These are phyloP conservation scores for Penicillium sp. DNA, from an alignment of 2,329 filamentous ascomycete genomes.

Conservation along the genomic window DNA sequence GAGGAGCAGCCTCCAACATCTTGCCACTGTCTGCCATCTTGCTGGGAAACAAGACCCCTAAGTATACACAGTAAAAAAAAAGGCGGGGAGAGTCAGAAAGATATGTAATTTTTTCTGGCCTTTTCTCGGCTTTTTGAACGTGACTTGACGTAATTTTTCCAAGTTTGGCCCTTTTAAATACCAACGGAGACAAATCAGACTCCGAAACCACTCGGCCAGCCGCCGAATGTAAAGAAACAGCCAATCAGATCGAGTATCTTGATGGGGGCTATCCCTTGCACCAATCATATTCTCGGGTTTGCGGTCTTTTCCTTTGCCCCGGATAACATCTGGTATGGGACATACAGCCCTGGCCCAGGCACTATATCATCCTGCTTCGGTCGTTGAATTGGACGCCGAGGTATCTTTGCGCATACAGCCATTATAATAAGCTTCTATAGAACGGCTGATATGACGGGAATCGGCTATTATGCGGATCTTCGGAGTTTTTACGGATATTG, in stretches of 20 bases:
- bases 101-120: constrained; percentile 7
- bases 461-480: constrained; percentile 8
- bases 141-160: constrained; percentile 20
- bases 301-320: constrained; percentile 5
- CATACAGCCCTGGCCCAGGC: constrained; percentile 6
- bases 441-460: background rate
- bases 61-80: constrained; percentile 6
- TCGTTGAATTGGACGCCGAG: constrained; percentile 11
- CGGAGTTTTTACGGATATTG: constrained; percentile 20
- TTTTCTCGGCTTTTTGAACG: constrained; percentile 5
- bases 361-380: constrained; percentile 1
- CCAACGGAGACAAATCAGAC: constrained; percentile 35
- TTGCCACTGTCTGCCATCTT: constrained; percentile 36
- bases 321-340: constrained; percentile 11
- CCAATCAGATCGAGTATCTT: background rate
- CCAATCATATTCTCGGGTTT: constrained; percentile 35
- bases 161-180: constrained; percentile 13
- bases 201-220: constrained; percentile 26
- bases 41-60: constrained; percentile 19
- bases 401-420: background rate
- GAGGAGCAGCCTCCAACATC: constrained; percentile 25
- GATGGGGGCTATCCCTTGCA: background rate
- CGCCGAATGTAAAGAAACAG: constrained; percentile 6
- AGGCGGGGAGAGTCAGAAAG: constrained; percentile 7
- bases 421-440: background rate